These are phyloP conservation scores for Kappamyces sp. DNA, from an alignment of 192 early-diverging fungal genomes.

Conservation along the genomic window DNA sequence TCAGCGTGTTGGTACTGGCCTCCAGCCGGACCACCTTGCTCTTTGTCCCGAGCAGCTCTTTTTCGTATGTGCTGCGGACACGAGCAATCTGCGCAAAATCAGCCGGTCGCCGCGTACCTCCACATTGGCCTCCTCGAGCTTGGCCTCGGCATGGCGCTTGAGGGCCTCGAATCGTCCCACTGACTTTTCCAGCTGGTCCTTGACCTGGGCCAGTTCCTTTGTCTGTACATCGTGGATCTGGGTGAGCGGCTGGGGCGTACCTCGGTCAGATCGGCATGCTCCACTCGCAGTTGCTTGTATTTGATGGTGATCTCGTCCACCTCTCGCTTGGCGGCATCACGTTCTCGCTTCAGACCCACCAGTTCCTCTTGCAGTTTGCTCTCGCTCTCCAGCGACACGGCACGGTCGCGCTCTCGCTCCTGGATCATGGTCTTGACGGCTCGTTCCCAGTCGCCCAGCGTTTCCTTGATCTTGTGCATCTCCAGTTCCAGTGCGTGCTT, in stretches of 20 bases:
- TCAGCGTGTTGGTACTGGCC: conserved; percentile 22
- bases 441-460: conserved; percentile 28
- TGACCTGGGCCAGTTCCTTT: conserved; percentile 5
- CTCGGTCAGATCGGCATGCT: conserved; percentile 28
- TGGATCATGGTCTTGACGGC: conserved; percentile 31
- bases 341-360: conserved; percentile 11
- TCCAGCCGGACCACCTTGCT: conserved; percentile 30
- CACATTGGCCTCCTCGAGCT: conserved; percentile 28
- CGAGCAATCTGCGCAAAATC: conserved; percentile 35
- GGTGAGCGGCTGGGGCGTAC: not conserved
- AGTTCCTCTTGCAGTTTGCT: not conserved
- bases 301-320: conserved; percentile 20
- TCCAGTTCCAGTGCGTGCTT: conserved; percentile 13
- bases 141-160: conserved; percentile 33
- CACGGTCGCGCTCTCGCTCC: conserved; percentile 18
- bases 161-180: conserved; percentile 25
- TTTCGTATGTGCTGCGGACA: conserved; percentile 22
- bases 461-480: conserved; percentile 17
- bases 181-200: conserved; percentile 8
- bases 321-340: conserved; percentile 17
- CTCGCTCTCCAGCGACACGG: not conserved
- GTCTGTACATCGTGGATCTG: conserved; percentile 6
- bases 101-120: conserved; percentile 12
- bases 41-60: conserved; percentile 30
- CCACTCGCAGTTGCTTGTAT: conserved; percentile 24